Evolutionary conservation across 768 basidiomycete genomes (phyloP).

Genomic region (Leucogyrophana mollusca): DNA sequence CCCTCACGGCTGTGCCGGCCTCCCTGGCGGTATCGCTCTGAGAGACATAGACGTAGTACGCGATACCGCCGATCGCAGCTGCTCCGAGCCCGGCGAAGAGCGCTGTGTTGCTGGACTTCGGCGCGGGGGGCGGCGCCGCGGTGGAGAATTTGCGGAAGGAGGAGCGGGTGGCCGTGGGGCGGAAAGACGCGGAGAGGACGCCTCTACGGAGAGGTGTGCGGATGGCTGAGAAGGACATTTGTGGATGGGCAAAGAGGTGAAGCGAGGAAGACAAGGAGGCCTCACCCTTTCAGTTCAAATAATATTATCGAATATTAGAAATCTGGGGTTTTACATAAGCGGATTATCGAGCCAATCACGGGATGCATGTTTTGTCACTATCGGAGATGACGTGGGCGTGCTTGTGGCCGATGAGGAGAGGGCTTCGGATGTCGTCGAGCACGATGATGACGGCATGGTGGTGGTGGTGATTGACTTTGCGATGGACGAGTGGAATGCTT

Average conservation of each 20-base stretch:
- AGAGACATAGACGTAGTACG: conserved; percentile 59
- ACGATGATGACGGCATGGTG: background rate
- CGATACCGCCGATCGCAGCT: conserved; percentile 50
- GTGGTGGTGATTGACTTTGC: no score
- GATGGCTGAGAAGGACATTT: conserved; percentile 58
- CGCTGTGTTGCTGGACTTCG: conserved; percentile 50
- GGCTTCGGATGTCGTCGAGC: background rate
- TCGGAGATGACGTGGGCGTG: background rate
- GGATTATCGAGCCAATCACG: conserved; percentile 1
- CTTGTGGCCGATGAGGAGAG: background rate
- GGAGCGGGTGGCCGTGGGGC: conserved; percentile 33
- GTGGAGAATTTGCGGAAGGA: conserved; percentile 64
- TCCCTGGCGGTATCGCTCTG: conserved; percentile 46
- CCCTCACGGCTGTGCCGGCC: conserved; percentile 55
- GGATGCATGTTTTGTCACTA: background rate
- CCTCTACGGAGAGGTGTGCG: conserved; percentile 51
- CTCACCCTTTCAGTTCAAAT: background rate
- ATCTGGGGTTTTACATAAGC: conserved; percentile 6
- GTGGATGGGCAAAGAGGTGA: background rate
- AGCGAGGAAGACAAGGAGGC: background rate
- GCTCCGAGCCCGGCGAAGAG: conserved; percentile 64
- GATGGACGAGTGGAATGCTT: conserved; percentile 8
- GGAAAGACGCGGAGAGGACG: conserved; percentile 27
- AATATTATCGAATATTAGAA: background rate
- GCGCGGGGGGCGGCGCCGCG: conserved; percentile 36